Evolutionary conservation across 345 rosid genomes (phyloP), one percentile per base, ranked within the genome.

Genomic region (Excoecaria cochinchinensis): DNA sequence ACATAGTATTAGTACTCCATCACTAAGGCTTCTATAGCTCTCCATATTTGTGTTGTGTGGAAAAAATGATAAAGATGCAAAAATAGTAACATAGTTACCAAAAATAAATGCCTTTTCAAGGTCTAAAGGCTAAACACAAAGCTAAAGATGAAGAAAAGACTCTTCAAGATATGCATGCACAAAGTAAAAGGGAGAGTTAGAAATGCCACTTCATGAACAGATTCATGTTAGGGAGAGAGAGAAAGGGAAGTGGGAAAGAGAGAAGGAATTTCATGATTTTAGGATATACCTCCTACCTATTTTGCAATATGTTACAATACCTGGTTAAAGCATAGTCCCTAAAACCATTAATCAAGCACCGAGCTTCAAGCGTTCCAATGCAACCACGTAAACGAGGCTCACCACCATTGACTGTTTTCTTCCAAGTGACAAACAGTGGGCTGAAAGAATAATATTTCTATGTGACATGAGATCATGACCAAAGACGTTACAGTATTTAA

Each of bases 371-470:
- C 19, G 97, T 91, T 77, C 99, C 99, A 46, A 95, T 95, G 85
- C 99, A 95, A 74, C 99, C 99, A 79, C 99, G 98, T 83, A 95
- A 77, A 36, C 90, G 91, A 89, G 98, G 98, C 88, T 93, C 98
- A 13, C 90, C 87, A 73, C 97, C 97, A 82, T 89, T 90, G 80
- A 87, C 91, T 31, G 85, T 85, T 78, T 91, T 91, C 91, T 93
- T 93, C 99, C 99, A 95, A 16, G 98, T 95, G 57, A 95, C 99
- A 82, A 95, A 95, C 86, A 95, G 83, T 67, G 98, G 99, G 84
- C 99, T 95, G 84, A 76, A 80, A 71, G 25, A 61, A 70, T 75
- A 79, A 74, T 10, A 77, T 11, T 17, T 52, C 52, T 69, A 57
- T 44, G 63, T 65, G 79, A 73, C 55, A 74, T 52, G 24, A 50